Evolutionary conservation across 2,329 filamentous ascomycete genomes (phyloP).

Genomic region (Aspergillus terreus): DNA sequence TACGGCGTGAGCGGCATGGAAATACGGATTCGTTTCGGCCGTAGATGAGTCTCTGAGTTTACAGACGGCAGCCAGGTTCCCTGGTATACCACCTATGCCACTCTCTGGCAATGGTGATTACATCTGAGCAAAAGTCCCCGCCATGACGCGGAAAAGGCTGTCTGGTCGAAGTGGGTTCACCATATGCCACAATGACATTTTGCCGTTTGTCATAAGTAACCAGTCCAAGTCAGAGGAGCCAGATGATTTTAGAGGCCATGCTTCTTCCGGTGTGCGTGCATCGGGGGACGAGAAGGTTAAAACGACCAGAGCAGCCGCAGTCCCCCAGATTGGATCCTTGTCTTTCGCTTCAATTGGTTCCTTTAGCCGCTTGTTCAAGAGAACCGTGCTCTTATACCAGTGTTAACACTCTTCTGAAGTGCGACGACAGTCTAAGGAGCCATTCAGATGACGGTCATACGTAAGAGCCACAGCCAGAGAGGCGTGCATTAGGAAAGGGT

Average conservation of each 20-base stretch:
- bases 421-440: conserved; percentile 17
- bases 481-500: conserved; percentile 48
- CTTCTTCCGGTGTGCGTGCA: conserved; percentile 38
- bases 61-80: conserved; percentile 20
- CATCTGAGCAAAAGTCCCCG: conserved; percentile 35
- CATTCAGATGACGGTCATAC: conserved; percentile 31
- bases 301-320: conserved; percentile 42
- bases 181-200: conserved; percentile 52
- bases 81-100: conserved; percentile 21
- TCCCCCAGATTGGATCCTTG: conserved; percentile 48
- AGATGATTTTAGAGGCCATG: conserved; percentile 54
- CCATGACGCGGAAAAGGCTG: conserved; percentile 43
- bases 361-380: conserved; percentile 38
- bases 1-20: conserved; percentile 36
- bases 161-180: conserved; percentile 48
- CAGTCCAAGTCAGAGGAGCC: conserved; percentile 52
- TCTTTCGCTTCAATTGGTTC: conserved; percentile 32
- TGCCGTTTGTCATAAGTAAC: conserved; percentile 56
- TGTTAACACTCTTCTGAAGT: conserved; percentile 43
- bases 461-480: conserved; percentile 41
- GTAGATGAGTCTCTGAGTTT: conserved; percentile 29
- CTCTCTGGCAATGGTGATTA: conserved; percentile 26
- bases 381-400: conserved; percentile 39
- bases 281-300: conserved; percentile 42
- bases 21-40: conserved; percentile 35